Percentiles rank a stretch among this genome's conserved stretches.
Conservation (phyloP, 371 early-diverging fungal species). For the Actinomortierella ambigua region DNA sequence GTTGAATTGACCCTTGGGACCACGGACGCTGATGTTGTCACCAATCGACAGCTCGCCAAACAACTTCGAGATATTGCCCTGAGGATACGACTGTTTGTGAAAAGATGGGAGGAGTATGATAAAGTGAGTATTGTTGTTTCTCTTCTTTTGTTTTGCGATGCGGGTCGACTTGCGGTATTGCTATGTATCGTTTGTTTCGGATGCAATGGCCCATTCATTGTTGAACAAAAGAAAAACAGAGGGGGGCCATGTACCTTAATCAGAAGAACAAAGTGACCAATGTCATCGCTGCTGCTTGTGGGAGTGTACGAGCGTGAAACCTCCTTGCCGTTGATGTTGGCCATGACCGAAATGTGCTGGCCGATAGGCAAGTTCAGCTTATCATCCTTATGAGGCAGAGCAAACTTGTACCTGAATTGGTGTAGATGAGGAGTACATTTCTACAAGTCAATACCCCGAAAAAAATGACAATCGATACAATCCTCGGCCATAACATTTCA, state of each 20-base stretch:
- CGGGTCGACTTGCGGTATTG: too few relatives aligned
- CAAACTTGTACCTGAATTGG: conserved; percentile 81
- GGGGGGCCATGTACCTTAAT: conserved; percentile 88
- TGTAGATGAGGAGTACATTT: background rate
- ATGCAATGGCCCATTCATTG: too few relatives aligned
- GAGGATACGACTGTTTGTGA: conserved; percentile 73
- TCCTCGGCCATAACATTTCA: too few relatives aligned
- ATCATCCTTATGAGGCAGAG: conserved; percentile 68
- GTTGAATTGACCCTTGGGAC: conserved; percentile 91
- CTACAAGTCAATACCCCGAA: too few relatives aligned
- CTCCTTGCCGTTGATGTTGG: conserved; percentile 85
- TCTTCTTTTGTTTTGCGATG: too few relatives aligned
- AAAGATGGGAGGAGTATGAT: too few relatives aligned
- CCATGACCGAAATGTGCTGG: conserved; percentile 91
- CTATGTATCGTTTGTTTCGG: too few relatives aligned
- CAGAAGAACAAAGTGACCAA: conserved; percentile 89
- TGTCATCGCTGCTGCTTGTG: conserved; percentile 81
- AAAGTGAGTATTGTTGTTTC: too few relatives aligned
- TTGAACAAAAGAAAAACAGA: too few relatives aligned
- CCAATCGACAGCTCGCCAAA: conserved; percentile 79
- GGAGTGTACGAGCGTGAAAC: conserved; percentile 94
- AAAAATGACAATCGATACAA: too few relatives aligned
- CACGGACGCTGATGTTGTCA: conserved; percentile 81
- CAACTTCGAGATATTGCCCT: conserved; percentile 84
- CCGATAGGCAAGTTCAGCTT: conserved; percentile 90